Base-by-base conservation (phyloP, 169 alveolate species). In the Plasmodium sp. region DNA sequence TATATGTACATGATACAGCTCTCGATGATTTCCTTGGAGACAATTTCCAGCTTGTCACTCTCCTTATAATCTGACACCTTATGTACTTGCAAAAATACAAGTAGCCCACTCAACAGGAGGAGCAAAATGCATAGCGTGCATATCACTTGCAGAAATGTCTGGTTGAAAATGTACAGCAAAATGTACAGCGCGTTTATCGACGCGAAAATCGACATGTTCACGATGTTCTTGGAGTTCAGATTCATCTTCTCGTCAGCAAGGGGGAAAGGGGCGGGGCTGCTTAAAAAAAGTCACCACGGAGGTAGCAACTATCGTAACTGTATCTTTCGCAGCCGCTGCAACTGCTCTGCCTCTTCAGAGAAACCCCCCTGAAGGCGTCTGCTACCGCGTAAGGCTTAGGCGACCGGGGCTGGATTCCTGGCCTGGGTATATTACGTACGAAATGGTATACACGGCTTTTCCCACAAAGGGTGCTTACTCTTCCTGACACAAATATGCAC, bases 141-240 rank as follows among this genome's bases (percentile, higher is more conserved):
- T 71, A 90, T 22, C 1, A 90, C 84, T 71, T 90, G 95, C 72
- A 90, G 72, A 81, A 90, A 81, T 9, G 90, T 90, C 5, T 90
- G 91, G 56, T 90, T 81, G 18, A 90, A 81, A 81, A 90, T 39
- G 62, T 90, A 90, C 41, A 90, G 58, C 51, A 90, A 41, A 43
- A 90, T 81, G 74, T 90, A 90, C 62, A 90, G 72, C 4, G 91
- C 77, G 58, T 91, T 91, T 91, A 91, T 81, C 95, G 95, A 91
- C 33, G 84, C 82, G 74, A 91, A 91, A 41, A 91, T 73, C 95
- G 95, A 91, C 71, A 91, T 14, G 45, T 48, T 81, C 51, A 91
- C 91, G 56, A 91, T 91, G 54, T 56, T 91, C 62, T 71, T 58
- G 5, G 90, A 62, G n/a, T 5, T 71, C 48, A 71, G 2, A 80